Percentiles rank a stretch among this genome's conserved stretches.
phyloP scores from a whole-genome alignment of 441 rosid genomes.

The Aleurites moluccanus region DNA sequence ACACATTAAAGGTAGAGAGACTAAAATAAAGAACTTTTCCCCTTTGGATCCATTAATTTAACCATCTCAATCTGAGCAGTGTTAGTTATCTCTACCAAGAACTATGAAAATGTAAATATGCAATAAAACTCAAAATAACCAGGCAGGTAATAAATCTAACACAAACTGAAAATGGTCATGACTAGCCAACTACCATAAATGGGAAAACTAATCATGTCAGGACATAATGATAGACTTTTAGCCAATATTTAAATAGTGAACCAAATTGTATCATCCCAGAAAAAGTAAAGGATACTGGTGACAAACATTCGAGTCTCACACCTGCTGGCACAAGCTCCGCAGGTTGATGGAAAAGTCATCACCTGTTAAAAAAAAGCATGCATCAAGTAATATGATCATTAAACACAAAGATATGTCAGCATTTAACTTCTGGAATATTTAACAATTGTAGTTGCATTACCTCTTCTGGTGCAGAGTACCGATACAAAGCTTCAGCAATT shows the following conservation, averaged over 20 bases:
- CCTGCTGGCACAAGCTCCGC: constrained; percentile 62
- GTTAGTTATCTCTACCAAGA: too few species aligned
- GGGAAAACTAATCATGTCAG: neutral
- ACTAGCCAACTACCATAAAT: neutral
- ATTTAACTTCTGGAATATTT: neutral
- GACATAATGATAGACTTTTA: neutral
- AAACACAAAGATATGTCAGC: neutral
- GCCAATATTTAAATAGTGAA: neutral
- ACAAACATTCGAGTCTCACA: constrained; percentile 96
- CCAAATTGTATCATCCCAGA: neutral
- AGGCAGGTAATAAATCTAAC: neutral
- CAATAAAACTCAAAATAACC: neutral
- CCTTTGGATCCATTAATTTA: neutral
- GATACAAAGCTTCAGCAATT: constrained; percentile 71
- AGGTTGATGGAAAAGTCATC: constrained; percentile 96
- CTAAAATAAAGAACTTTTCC: neutral
- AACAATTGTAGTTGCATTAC: constrained; percentile 31
- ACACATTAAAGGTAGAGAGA: neutral
- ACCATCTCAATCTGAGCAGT: neutral
- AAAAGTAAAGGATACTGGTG: constrained; percentile 76
- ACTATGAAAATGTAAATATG: neutral
- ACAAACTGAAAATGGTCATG: neutral
- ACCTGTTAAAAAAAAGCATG: constrained; percentile 49
- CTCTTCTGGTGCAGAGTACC: constrained; percentile 92
- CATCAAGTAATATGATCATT: constrained; percentile 18